These are phyloP conservation scores for Metarhizium brunneum DNA, from an alignment of 2,329 filamentous ascomycete species.

Conservation along the genomic window DNA sequence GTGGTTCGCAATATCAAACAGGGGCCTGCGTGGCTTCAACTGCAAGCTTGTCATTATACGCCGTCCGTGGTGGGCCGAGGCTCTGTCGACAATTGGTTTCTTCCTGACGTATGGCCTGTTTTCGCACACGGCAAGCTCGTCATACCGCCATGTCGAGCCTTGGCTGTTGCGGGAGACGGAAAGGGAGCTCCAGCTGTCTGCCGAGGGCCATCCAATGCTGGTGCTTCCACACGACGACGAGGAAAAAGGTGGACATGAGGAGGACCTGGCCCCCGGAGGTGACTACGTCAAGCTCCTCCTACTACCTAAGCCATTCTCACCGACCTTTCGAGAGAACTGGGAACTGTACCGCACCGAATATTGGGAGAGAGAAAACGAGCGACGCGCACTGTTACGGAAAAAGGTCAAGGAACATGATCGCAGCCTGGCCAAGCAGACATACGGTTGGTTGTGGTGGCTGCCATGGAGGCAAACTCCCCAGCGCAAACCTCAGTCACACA, in stretches of 20 bases:
- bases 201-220: slow-evolving; percentile 31
- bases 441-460: slow-evolving; percentile 79
- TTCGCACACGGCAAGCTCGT: slow-evolving; percentile 56
- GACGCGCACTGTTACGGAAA: slow-evolving; percentile 61
- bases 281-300: slow-evolving; percentile 87
- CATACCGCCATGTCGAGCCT: slow-evolving; percentile 70
- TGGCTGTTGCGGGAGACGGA: slow-evolving; percentile 50
- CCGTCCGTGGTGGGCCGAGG: slow-evolving; percentile 72
- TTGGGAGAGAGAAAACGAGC: slow-evolving; percentile 94
- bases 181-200: slow-evolving; percentile 42
- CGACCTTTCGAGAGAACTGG: slow-evolving; percentile 94
- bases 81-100: slow-evolving; percentile 63
- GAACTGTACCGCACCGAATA: slow-evolving; percentile 89
- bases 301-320: slow-evolving; percentile 88
- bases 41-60: slow-evolving; percentile 89
- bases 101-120: slow-evolving; percentile 69
- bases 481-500: slow-evolving; percentile 23
- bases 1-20: slow-evolving; percentile 83
- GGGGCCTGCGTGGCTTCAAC: slow-evolving; percentile 86
- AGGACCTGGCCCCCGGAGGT: slow-evolving; percentile 82
- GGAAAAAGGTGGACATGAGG: slow-evolving; percentile 64
- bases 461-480: slow-evolving; percentile 47
- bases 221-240: slow-evolving; percentile 42
- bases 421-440: slow-evolving; percentile 56
- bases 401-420: slow-evolving; percentile 62